These are phyloP conservation scores for Leishmania mexicana DNA, from an alignment of 208 protist species.

Conservation along the genomic window DNA sequence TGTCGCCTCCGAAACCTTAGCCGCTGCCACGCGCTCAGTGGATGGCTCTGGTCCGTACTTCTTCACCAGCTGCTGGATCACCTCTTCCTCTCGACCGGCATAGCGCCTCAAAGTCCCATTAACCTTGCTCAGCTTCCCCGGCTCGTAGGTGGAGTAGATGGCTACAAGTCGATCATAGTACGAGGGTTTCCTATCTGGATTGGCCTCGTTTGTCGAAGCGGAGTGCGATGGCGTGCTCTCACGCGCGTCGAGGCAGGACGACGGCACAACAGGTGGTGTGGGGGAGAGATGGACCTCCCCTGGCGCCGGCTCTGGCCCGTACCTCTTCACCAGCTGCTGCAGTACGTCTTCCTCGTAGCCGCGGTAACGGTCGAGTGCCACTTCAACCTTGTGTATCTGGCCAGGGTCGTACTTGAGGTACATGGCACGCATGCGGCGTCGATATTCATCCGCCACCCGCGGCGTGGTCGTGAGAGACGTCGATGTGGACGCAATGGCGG, in stretches of 20 bases:
- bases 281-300: slow-evolving; percentile 12
- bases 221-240: not conserved
- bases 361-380: slow-evolving; percentile 35
- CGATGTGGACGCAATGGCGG: slow-evolving; percentile 3
- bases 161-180: slow-evolving; percentile 67
- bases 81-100: slow-evolving; percentile 65
- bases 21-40: not conserved
- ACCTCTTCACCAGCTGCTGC: slow-evolving; percentile 41
- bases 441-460: slow-evolving; percentile 19
- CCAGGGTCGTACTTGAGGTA: slow-evolving; percentile 43
- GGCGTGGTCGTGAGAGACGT: slow-evolving; percentile 3
- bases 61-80: slow-evolving; percentile 69
- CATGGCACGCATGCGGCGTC: slow-evolving; percentile 36
- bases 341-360: slow-evolving; percentile 43
- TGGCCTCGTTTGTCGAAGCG: not conserved
- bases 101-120: slow-evolving; percentile 64
- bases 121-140: slow-evolving; percentile 64
- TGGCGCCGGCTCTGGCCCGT: slow-evolving; percentile 30
- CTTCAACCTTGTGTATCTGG: slow-evolving; percentile 36
- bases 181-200: not conserved
- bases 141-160: slow-evolving; percentile 76
- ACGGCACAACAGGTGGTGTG: not conserved
- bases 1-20: not conserved
- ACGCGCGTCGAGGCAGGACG: not conserved
- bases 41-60: slow-evolving; percentile 77